Conservation (phyloP, 192 early-diverging fungal genomes). For the Gonapodya prolifera region DNA sequence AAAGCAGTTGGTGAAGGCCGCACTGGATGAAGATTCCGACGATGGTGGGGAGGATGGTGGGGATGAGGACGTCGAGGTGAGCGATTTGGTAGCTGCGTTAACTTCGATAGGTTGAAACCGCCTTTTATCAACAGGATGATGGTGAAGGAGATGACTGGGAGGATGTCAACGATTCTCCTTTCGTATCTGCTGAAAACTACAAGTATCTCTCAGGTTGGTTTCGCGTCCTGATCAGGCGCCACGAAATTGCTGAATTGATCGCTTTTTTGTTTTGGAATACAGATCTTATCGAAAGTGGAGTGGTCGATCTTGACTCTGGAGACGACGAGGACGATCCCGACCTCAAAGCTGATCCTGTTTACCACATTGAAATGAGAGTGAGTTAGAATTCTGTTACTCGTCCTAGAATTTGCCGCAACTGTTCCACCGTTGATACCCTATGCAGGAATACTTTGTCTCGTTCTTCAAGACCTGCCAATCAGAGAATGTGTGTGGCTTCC, state of each 20-base stretch:
- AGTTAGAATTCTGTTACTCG: neutral
- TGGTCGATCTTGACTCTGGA: conserved; percentile 27
- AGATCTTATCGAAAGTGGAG: conserved; percentile 14
- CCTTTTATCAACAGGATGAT: conserved; percentile 16
- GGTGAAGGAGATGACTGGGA: conserved; percentile 53
- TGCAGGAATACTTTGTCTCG: conserved; percentile 3
- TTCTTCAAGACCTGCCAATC: conserved; percentile 3
- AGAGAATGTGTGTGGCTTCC: neutral
- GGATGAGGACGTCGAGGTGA: conserved; percentile 30
- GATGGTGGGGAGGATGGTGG: conserved; percentile 39
- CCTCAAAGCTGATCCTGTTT: conserved; percentile 50
- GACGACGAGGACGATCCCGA: conserved; percentile 46
- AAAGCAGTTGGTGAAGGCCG: conserved; percentile 34
- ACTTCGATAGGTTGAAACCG: conserved; percentile 8
- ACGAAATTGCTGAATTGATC: neutral
- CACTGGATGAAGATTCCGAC: conserved; percentile 35
- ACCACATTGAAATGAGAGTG: conserved; percentile 52
- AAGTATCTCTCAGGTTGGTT: conserved; percentile 26
- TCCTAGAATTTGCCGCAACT: neutral
- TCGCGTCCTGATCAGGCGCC: neutral
- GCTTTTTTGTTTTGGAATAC: conserved; percentile 5
- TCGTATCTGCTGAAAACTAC: conserved; percentile 30
- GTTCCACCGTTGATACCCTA: neutral
- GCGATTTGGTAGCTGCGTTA: conserved; percentile 17
- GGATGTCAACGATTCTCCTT: conserved; percentile 36